Conservation (phyloP, 1,284 basidiomycete genomes). For the Boletellus deceptivus region DNA sequence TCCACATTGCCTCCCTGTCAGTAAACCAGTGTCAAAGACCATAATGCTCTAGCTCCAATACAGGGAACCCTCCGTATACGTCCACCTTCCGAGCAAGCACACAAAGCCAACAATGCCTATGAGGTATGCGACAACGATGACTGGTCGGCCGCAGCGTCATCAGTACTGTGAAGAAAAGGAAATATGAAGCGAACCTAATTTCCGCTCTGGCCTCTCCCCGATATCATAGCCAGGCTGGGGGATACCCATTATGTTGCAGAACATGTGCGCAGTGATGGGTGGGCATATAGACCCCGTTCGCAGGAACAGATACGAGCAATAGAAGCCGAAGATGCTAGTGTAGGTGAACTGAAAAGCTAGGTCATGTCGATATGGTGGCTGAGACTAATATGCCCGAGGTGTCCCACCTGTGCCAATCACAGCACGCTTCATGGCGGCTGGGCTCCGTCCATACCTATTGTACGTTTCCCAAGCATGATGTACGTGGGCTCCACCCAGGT, state of each 20-base stretch:
- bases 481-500: conserved; percentile 65
- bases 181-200: conserved; percentile 32
- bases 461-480: conserved; percentile 91
- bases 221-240: conserved; percentile 50
- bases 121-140: conserved; percentile 45
- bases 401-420: conserved; percentile 58
- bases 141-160: conserved; percentile 31
- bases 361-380: conserved; percentile 1
- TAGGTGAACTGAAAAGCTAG: conserved; percentile 85
- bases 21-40: conserved; percentile 13
- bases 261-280: conserved; percentile 75
- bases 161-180: conserved; percentile 7
- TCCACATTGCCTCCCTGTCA: conserved; percentile 2
- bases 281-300: conserved; percentile 67
- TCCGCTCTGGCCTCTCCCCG: conserved; percentile 36
- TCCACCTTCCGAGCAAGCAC: conserved; percentile 33
- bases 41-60: conserved; percentile 35
- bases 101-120: conserved; percentile 48
- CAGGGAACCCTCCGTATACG: conserved; percentile 32
- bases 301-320: conserved; percentile 83
- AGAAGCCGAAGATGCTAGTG: conserved; percentile 91
- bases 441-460: conserved; percentile 64
- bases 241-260: conserved; percentile 95
- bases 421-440: conserved; percentile 61
- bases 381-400: background rate